Evolutionary conservation across 768 basidiomycete genomes (phyloP).

Genomic region (Rhodotorula diobovata): DNA sequence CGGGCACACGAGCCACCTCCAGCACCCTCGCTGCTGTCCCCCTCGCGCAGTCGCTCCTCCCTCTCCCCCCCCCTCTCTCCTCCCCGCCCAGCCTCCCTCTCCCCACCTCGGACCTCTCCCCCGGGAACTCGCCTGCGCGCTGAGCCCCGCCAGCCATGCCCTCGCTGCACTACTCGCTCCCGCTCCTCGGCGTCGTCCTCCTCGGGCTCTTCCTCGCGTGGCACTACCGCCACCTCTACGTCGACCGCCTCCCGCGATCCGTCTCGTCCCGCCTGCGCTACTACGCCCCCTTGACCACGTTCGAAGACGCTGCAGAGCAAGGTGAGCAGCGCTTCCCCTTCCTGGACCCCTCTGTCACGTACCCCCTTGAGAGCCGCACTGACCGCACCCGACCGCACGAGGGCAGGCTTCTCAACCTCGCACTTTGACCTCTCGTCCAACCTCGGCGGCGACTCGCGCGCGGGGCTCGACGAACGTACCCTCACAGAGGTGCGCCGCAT

Average conservation of each 20-base stretch:
- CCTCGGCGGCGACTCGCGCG: slow-evolving; percentile 28
- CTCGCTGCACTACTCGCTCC: slow-evolving; percentile 6
- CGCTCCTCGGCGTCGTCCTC: slow-evolving; percentile 14
- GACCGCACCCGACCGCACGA: not conserved
- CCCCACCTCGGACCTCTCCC: not conserved
- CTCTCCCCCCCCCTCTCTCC: too few relatives aligned
- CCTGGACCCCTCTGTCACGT: not conserved
- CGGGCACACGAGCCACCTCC: too few relatives aligned
- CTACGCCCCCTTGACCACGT: slow-evolving; percentile 37
- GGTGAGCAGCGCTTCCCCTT: slow-evolving; percentile 7
- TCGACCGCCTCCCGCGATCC: slow-evolving; percentile 32
- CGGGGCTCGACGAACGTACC: slow-evolving; percentile 34
- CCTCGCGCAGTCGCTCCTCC: too few relatives aligned
- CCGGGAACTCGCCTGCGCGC: not conserved
- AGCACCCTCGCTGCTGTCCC: too few relatives aligned
- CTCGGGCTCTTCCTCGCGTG: slow-evolving; percentile 18
- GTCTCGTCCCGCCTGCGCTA: slow-evolving; percentile 36
- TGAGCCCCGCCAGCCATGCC: not conserved
- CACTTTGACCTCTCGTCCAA: slow-evolving; percentile 36
- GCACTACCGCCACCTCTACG: slow-evolving; percentile 25
- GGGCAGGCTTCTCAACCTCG: slow-evolving; percentile 29
- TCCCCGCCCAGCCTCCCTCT: not conserved
- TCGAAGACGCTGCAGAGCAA: slow-evolving; percentile 38
- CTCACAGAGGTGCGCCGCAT: slow-evolving; percentile 40
- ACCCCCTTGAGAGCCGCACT: not conserved